Evolutionary conservation across 306 rosid genomes (phyloP).

Genomic region (Castanopsis chinensis): DNA sequence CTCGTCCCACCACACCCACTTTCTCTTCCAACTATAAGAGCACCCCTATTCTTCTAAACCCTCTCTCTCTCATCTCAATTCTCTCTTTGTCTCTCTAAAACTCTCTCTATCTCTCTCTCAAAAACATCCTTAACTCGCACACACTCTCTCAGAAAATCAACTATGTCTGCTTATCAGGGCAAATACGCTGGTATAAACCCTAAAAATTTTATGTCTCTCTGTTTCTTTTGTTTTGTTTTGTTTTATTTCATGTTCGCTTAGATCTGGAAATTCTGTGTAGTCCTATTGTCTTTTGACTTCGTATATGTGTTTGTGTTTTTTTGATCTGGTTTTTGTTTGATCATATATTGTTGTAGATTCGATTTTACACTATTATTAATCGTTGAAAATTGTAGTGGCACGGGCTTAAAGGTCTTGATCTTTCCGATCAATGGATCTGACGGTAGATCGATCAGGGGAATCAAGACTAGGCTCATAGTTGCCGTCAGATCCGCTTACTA

Average conservation of each 20-base stretch:
- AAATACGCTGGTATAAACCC: constrained; percentile 54
- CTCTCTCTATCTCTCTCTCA: no score
- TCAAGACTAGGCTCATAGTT: no score
- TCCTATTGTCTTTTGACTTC: background rate
- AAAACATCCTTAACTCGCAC: background rate
- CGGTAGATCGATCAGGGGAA: no score
- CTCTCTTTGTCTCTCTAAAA: background rate
- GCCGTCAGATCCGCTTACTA: no score
- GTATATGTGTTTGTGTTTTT: background rate
- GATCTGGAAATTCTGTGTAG: background rate
- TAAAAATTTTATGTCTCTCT: background rate
- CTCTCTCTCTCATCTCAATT: background rate
- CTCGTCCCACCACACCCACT: background rate
- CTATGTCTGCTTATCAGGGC: constrained; percentile 72
- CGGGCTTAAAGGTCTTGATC: no score
- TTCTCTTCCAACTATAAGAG: background rate
- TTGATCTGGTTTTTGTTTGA: no score
- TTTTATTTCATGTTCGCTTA: background rate
- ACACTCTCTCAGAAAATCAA: background rate
- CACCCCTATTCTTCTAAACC: background rate
- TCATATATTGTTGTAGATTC: no score
- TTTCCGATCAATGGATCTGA: no score
- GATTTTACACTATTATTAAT: no score
- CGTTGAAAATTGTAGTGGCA: no score
- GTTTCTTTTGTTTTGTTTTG: background rate